Evolutionary conservation across 2,329 filamentous ascomycete genomes (phyloP), one percentile per base, ranked within the genome.

Genomic region (Scytalidium sp.): DNA sequence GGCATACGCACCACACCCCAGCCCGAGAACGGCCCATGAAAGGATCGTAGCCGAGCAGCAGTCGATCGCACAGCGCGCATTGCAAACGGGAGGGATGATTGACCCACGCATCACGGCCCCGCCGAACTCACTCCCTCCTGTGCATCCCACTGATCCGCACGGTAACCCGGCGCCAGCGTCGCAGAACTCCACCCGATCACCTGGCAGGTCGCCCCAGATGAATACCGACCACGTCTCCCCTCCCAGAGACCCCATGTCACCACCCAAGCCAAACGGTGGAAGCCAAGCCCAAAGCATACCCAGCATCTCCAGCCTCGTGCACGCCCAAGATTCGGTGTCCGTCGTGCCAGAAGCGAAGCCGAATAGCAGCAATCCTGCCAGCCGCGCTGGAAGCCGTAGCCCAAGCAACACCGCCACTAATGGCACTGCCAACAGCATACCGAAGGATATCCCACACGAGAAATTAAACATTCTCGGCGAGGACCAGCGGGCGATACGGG

Each of bases 401-500:
- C 60, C 60, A 19, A 23, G 32, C 19, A 40, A 11, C 19, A 41
- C 42, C 10, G 27, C 43, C 23, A 20, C 19, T n/a, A 22, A 50
- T 21, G 41, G n/a, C 15, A 46, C 47, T 20, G 55, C 55, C 19
- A 46, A 51, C 3, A 41, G 52, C n/a, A 72, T 72, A 25, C 73
- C 77, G 7, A 73, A 75, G 48, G 78, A 81, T 59, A 80, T 81
- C 45, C 78, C 77, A 7, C 78, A 72, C 45, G 75, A 80, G 52
- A 81, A 80, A 55, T 67, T 81, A 21, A 78, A 75, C 4, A 56
- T 53, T 17, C 48, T 58, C 41, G 81, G 80, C 44, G 85, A 88
- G 64, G 86, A 89, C 56, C 78, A 77, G 53, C 74, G 84, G 56
- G 84, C 84, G 2, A 66, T 89, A 42, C 76, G 82, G 55, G 83